Base-by-base conservation (phyloP, 331 rosid genomes). In the Rosa hybrid region DNA sequence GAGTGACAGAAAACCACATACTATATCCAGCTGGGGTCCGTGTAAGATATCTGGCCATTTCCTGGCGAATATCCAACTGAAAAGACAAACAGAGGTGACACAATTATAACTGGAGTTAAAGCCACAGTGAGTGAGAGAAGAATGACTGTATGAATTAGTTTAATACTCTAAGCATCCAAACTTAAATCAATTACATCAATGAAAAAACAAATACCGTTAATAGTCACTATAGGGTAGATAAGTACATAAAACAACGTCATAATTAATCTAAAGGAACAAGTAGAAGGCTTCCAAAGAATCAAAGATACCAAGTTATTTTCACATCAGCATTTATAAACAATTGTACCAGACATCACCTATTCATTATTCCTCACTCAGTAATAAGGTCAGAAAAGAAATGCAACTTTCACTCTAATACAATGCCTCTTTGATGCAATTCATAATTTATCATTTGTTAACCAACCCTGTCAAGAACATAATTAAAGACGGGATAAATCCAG, bases 61-160 rank as follows among this genome's bases (percentile, higher is more conserved):
- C 86, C 99, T 90, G 71, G 99, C 99, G 78, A 96, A 91, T 83
- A 96, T 96, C 99, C 99, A 96, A 85, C 99, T 96, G 96, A 49
- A 88, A 83, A 73, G 57, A 72, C 27, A 80, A 71, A 67, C 3
- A 1, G 30, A 76, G 57, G 9, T 30, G 72, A 45, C n/a, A 11
- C 34, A 46, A 76, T 76, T 27, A 45, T 8, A 49, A 45, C 27
- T 20, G 71, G 12, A 62, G 71, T 46, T 27, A 3, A 75, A 30
- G 8, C 38, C 11, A 44, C 9, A 42, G 38, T 39, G 42, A 11
- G n/a, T 7, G 51, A n/a, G 50, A 54, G 39, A 41, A n/a, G 16
- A 56, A 41, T 30, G 68, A 56, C 41, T 39, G 13, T 74, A 57
- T 3, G 48, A 59, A 67, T 67, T 16, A 3, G 21, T 20, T 7